Conservation (phyloP, 306 rosid species). For the Carpinus fangiana region DNA sequence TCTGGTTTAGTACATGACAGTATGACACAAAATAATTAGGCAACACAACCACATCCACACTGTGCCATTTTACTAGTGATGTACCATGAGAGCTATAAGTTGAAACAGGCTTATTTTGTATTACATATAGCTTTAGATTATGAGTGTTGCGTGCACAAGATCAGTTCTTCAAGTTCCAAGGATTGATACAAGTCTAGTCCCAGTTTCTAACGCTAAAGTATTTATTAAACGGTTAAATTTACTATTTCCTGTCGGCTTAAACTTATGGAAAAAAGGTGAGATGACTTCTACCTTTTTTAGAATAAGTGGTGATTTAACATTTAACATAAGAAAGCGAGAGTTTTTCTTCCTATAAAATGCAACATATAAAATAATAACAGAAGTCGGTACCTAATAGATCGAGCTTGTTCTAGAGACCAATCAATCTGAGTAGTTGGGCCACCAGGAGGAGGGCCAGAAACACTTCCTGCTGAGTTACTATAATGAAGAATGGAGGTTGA, state of each 20-base stretch:
- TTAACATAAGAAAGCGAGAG: not conserved
- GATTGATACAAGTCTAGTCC: not conserved
- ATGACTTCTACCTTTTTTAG: too few species aligned
- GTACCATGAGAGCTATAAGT: not conserved
- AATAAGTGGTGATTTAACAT: too few species aligned
- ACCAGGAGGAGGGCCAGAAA: conserved; percentile 62
- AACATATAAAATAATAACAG: not conserved
- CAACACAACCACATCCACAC: not conserved
- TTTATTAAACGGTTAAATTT: too few species aligned
- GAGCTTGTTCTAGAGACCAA: conserved; percentile 84
- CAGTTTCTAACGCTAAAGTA: not conserved
- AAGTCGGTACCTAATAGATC: conserved; percentile 61
- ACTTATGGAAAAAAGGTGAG: too few species aligned
- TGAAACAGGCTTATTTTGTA: not conserved
- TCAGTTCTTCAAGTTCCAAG: not conserved
- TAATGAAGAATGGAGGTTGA: conserved; percentile 68
- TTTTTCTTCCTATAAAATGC: not conserved
- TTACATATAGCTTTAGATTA: not conserved
- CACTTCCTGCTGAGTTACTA: conserved; percentile 58
- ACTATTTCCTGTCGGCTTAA: too few species aligned
- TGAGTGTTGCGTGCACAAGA: not conserved
- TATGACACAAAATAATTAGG: conserved; percentile 2
- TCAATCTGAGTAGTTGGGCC: conserved; percentile 71
- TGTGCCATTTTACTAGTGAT: not conserved
- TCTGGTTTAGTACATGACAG: conserved; percentile 37